Conservation (phyloP, 2,329 filamentous ascomycete species). For the Colletotrichum higginsianum region DNA sequence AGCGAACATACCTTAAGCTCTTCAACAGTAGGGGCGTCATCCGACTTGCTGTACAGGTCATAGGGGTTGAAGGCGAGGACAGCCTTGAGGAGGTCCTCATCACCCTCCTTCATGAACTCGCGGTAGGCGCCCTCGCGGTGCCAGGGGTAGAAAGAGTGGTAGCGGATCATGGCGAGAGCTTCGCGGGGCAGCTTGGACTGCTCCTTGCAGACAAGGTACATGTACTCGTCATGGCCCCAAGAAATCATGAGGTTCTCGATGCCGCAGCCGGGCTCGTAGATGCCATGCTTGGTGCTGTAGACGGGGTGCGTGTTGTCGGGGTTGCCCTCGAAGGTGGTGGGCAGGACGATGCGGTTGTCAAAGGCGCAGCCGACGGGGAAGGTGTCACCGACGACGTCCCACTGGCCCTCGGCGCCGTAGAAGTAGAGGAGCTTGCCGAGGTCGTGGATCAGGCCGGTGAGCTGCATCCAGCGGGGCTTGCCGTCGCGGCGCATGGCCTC, state of each 20-base stretch:
- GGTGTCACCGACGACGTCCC: constrained; percentile 93
- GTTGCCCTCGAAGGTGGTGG: constrained; percentile 82
- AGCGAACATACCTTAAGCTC: constrained; percentile 71
- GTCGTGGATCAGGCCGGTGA: constrained; percentile 84
- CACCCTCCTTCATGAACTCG: constrained; percentile 87
- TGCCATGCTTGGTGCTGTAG: constrained; percentile 83
- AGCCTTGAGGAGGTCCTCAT: constrained; percentile 83
- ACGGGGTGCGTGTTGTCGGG: constrained; percentile 80
- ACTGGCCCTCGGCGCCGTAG: constrained; percentile 88
- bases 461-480: constrained; percentile 86
- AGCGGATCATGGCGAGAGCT: constrained; percentile 92
- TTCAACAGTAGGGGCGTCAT: constrained; percentile 82
- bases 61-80: constrained; percentile 93
- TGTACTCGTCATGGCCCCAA: constrained; percentile 92
- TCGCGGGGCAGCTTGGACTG: constrained; percentile 85
- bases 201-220: constrained; percentile 89
- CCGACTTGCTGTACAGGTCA: constrained; percentile 92
- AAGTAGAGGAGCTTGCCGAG: constrained; percentile 86
- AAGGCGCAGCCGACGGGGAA: constrained; percentile 85
- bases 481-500: constrained; percentile 91
- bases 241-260: constrained; percentile 90
- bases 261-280: constrained; percentile 85
- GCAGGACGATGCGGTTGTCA: constrained; percentile 84
- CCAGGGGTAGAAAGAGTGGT: constrained; percentile 96
- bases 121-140: constrained; percentile 85